Percentiles rank a stretch among this genome's conserved stretches.
Evolutionary conservation across 78 protist species (phyloP).

Genomic region (Dictyostelium purpureum): DNA sequence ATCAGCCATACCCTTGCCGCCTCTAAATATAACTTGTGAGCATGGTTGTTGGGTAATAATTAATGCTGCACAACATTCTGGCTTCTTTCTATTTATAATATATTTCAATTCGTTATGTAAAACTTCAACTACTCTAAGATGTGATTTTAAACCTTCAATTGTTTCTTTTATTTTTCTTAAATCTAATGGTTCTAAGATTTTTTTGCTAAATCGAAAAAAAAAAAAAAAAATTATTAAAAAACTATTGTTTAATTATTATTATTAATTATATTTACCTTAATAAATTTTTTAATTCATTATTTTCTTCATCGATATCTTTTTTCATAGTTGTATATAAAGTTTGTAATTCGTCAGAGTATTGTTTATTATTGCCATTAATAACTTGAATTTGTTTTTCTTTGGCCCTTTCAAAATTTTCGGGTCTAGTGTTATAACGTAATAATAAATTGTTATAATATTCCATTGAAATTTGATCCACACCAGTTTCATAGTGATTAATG

Average conservation of each 20-base stretch:
- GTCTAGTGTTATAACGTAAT: constrained; percentile 32
- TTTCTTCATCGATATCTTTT: constrained; percentile 73
- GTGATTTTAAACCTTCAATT: constrained; percentile 63
- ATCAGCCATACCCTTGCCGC: constrained; percentile 60
- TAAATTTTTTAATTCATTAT: constrained; percentile 45
- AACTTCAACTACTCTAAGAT: constrained; percentile 60
- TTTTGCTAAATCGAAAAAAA: neutral
- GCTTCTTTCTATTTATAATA: constrained; percentile 54
- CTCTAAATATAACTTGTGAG: constrained; percentile 61
- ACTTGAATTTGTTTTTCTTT: constrained; percentile 54
- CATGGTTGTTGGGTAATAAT: constrained; percentile 47
- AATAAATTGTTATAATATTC: constrained; percentile 53
- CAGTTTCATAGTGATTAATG: neutral
- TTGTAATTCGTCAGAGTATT: constrained; percentile 33
- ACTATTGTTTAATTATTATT: neutral
- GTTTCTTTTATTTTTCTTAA: constrained; percentile 37
- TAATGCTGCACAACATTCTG: constrained; percentile 72
- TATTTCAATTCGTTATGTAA: constrained; percentile 40
- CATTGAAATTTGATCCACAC: constrained; percentile 1
- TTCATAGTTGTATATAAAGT: constrained; percentile 43
- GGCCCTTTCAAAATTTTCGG: constrained; percentile 26
- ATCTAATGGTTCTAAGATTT: constrained; percentile 54
- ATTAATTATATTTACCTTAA: neutral
- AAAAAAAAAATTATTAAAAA: neutral
- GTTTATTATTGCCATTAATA: neutral